Percentiles rank a stretch among this genome's conserved stretches.
phyloP scores from a whole-genome alignment of 2,329 filamentous ascomycete species.

The Fusarium sp. region DNA sequence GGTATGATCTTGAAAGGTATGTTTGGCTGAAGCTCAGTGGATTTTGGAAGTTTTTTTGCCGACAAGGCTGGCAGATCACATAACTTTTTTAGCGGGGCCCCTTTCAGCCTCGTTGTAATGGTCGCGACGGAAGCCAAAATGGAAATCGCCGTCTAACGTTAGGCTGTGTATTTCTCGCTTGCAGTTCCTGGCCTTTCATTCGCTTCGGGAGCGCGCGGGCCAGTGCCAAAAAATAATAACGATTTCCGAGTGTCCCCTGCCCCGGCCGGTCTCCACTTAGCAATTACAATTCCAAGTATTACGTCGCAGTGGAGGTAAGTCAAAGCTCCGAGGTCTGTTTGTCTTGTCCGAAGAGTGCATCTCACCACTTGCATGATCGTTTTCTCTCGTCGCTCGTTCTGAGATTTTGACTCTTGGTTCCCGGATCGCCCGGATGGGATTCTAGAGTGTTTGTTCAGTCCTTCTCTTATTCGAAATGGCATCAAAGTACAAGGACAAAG shows the following conservation, averaged over 20 bases:
- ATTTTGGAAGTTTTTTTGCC: constrained; percentile 39
- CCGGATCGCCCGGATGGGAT: constrained; percentile 52
- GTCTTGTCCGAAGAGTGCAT: constrained; percentile 38
- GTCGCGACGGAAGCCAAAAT: neutral
- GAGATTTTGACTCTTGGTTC: constrained; percentile 24
- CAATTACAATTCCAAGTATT: constrained; percentile 36
- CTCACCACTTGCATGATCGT: constrained; percentile 42
- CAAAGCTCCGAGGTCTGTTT: constrained; percentile 47
- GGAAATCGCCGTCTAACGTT: constrained; percentile 10
- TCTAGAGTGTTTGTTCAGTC: constrained; percentile 40
- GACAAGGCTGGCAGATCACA: constrained; percentile 33
- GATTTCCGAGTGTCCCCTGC: constrained; percentile 33
- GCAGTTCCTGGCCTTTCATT: constrained; percentile 12
- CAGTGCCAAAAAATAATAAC: constrained; percentile 32
- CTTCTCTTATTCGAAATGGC: constrained; percentile 49
- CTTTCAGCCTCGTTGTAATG: constrained; percentile 33
- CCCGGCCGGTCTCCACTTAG: constrained; percentile 35
- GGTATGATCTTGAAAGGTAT: constrained; percentile 2
- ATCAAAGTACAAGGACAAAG: constrained; percentile 73
- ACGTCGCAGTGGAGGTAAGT: constrained; percentile 44
- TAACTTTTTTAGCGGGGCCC: constrained; percentile 36
- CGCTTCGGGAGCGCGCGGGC: constrained; percentile 38
- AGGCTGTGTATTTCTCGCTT: constrained; percentile 4
- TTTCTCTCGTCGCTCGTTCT: constrained; percentile 35
- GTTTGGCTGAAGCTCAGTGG: neutral